Evolutionary conservation across 257 asterid species (phyloP), one percentile per base, ranked within the genome.

Genomic region (Scutellaria baicalensis): DNA sequence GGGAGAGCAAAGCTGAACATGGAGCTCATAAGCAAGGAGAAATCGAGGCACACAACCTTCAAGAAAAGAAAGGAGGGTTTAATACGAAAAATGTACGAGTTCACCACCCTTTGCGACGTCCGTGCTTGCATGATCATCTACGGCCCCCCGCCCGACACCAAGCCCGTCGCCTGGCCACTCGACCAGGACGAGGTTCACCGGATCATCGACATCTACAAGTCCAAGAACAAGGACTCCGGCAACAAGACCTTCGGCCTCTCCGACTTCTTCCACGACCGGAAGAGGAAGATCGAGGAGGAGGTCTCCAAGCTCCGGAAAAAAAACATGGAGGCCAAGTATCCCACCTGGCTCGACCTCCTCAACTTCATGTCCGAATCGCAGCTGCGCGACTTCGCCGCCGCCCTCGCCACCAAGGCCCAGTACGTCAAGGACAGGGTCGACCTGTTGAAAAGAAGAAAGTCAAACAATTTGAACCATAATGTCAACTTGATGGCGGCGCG

Each of bases 91-190:
- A 56, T 86, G 63, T 79, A 77, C 9, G 96, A 91, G 58, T 80
- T 91, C 82, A 82, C 91, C 4, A 91, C 96, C 0, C 85, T 91
- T 0, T 88, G 96, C 38, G 95, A 82, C 57, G 91, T 91, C 3
- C 61, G 56, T 6, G 89, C 92, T 0, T 89, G 94, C 75, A 75
- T 88, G 83, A 85, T 91, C 23, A 84, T 91, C 75, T 81, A 80
- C 56, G 88, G 84, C 1, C 87, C 93, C 0, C 71, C 0, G 82
- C 89, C 0, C 78, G 74, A 47, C 82, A 68, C 4, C 80, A 82
- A 18, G 33, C 79, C 85, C 3, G 86, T 79, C 9, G 67, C 83
- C 8, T 90, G 94, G 96, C 95, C 96, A 12, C 70, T 74, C 10
- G 58, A 78, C 52, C 21, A 55, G 0, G 78, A 81, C 6, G 83